These are phyloP conservation scores for Stachybotrys chartarum DNA, from an alignment of 2,329 filamentous ascomycete species.

Conservation along the genomic window DNA sequence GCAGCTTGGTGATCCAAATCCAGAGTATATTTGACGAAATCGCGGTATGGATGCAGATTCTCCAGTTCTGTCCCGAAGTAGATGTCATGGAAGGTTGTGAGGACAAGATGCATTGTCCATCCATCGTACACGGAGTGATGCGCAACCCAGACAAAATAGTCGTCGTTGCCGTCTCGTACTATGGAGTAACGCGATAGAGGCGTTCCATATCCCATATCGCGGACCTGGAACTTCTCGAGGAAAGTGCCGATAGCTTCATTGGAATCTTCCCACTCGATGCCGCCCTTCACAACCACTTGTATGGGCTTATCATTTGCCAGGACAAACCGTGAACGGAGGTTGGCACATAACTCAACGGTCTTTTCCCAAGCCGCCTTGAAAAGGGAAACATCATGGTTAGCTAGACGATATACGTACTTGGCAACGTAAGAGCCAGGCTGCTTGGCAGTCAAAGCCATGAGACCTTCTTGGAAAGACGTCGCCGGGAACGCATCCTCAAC, in stretches of 20 bases:
- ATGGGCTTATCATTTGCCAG: slow-evolving; percentile 3
- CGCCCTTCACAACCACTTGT: slow-evolving; percentile 5
- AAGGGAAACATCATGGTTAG: not conserved
- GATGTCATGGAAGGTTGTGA: slow-evolving; percentile 3
- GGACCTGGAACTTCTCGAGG: not conserved
- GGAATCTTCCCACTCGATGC: slow-evolving; percentile 1
- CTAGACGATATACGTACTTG: slow-evolving; percentile 1
- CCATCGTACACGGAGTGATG: slow-evolving; percentile 23
- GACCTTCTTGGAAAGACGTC: slow-evolving; percentile 8
- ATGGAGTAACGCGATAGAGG: slow-evolving; percentile 4
- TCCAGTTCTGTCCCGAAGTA: not conserved
- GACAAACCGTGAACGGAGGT: slow-evolving; percentile 9
- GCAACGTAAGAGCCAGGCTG: slow-evolving; percentile 6
- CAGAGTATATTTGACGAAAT: not conserved
- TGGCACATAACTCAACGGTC: not conserved
- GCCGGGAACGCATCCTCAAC: slow-evolving; percentile 8
- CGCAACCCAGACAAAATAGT: slow-evolving; percentile 15
- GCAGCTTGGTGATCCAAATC: not conserved
- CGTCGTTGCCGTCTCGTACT: not conserved
- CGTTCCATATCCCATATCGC: slow-evolving; percentile 3
- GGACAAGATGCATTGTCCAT: slow-evolving; percentile 13
- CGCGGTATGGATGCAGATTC: not conserved
- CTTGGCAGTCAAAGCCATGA: slow-evolving; percentile 7
- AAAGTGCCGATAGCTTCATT: not conserved
- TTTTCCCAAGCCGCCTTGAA: slow-evolving; percentile 9